A percentile compares a stretch with the other conserved stretches of the same genome.
phyloP scores from a whole-genome alignment of 163 green algal species.

The Trebouxiophyceae sp. region DNA sequence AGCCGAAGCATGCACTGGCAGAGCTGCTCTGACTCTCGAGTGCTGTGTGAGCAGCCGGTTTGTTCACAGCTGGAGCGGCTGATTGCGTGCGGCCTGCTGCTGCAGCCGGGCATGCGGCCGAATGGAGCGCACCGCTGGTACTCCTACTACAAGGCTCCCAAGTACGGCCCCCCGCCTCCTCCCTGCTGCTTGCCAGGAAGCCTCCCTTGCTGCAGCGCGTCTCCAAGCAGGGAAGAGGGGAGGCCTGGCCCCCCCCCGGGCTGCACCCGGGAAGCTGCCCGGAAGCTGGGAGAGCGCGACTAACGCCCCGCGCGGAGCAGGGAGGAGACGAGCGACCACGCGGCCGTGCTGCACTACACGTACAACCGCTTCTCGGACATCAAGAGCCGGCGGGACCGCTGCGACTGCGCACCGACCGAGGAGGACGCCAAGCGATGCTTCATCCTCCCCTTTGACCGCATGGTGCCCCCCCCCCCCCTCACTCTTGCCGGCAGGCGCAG shows the following conservation, averaged over 20 bases:
- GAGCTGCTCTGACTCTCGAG: no score
- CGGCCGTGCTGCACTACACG: conserved; percentile 76
- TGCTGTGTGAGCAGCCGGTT: no score
- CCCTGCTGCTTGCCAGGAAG: neutral
- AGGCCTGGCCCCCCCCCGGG: no score
- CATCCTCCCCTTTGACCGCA: conserved; percentile 79
- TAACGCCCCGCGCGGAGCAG: no score
- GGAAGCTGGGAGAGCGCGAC: no score
- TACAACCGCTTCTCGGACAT: conserved; percentile 76
- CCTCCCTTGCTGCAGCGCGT: neutral
- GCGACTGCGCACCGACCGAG: conserved; percentile 69
- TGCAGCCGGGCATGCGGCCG: conserved; percentile 52
- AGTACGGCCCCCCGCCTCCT: conserved; percentile 17
- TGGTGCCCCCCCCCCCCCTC: no score
- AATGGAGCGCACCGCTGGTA: conserved; percentile 81
- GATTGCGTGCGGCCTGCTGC: no score
- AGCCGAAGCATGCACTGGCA: no score
- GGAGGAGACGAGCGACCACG: conserved; percentile 51
- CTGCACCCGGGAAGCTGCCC: no score
- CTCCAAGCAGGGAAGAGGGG: conserved; percentile 44
- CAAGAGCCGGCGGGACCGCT: conserved; percentile 66
- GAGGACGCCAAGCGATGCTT: conserved; percentile 80
- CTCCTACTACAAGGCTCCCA: conserved; percentile 50
- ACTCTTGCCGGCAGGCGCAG: no score
- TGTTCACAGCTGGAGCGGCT: no score